Percentiles rank a stretch among this genome's conserved stretches.
Conservation (phyloP, 495 filamentous ascomycete species). For the Thermochaetoides thermophila region DNA sequence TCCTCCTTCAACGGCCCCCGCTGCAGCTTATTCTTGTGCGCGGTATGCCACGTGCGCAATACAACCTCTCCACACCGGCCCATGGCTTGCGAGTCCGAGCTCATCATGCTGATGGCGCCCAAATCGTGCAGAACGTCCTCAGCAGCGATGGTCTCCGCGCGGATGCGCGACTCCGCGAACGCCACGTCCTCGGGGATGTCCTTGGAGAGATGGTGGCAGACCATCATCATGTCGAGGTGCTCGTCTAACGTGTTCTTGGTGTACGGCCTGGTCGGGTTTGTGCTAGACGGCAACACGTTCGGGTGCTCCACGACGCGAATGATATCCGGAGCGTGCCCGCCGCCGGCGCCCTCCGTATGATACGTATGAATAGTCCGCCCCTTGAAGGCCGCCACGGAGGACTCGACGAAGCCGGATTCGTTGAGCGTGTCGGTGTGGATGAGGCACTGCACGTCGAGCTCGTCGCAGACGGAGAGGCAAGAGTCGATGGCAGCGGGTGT, state of each 20-base stretch:
- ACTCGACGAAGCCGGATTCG: conserved; percentile 93
- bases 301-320: conserved; percentile 81
- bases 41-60: conserved; percentile 91
- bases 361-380: conserved; percentile 92
- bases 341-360: conserved; percentile 94
- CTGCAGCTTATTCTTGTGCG: conserved; percentile 93
- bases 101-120: conserved; percentile 98
- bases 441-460: conserved; percentile 83
- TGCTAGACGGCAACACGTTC: conserved; percentile 87
- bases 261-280: conserved; percentile 88
- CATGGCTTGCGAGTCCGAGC: conserved; percentile 93
- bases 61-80: conserved; percentile 93
- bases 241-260: conserved; percentile 91
- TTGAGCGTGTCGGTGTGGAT: conserved; percentile 98
- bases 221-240: conserved; percentile 98
- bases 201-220: conserved; percentile 86
- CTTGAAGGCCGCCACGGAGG: conserved; percentile 77
- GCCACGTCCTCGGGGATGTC: conserved; percentile 93
- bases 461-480: conserved; percentile 77
- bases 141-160: conserved; percentile 90
- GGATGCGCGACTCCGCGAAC: conserved; percentile 89
- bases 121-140: conserved; percentile 95
- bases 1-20: conserved; percentile 66
- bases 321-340: conserved; percentile 94
- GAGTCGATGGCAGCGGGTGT: conserved; percentile 88